Percentiles rank a stretch among this genome's conserved stretches.
Conservation (phyloP, 768 basidiomycete species). For the Kwoniella mangroviensis region DNA sequence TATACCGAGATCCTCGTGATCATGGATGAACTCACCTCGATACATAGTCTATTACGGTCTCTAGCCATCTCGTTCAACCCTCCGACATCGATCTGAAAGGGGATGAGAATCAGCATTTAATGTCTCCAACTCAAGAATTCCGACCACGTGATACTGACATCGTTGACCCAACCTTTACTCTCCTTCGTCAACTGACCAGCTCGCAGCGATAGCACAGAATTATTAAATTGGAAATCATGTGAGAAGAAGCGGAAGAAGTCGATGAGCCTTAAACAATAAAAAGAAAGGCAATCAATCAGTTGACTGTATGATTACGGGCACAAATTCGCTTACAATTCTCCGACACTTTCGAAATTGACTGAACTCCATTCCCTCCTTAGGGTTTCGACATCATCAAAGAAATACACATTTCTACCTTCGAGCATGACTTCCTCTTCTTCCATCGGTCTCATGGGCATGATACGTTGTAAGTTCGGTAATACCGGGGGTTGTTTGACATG, state of each 20-base stretch:
- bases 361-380: slow-evolving; percentile 90
- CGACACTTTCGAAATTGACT: slow-evolving; percentile 88
- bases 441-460: slow-evolving; percentile 87
- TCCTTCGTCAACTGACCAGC: slow-evolving; percentile 88
- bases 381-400: slow-evolving; percentile 96
- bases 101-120: slow-evolving; percentile 7
- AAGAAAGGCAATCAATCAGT: too few relatives aligned
- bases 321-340: slow-evolving; percentile 74
- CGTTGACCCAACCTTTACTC: slow-evolving; percentile 90
- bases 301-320: background rate
- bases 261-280: slow-evolving; percentile 69
- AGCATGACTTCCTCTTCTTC: slow-evolving; percentile 61
- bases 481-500: slow-evolving; percentile 98
- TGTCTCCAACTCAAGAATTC: too few relatives aligned
- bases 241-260: slow-evolving; percentile 98
- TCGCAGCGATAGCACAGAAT: slow-evolving; percentile 87
- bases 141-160: slow-evolving; percentile 63
- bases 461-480: slow-evolving; percentile 91
- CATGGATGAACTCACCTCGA: slow-evolving; percentile 69
- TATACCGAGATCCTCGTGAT: background rate
- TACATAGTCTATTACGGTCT: slow-evolving; percentile 92
- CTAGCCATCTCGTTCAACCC: slow-evolving; percentile 62
- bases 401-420: slow-evolving; percentile 79
- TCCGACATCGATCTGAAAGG: slow-evolving; percentile 57
- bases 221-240: slow-evolving; percentile 89